phyloP scores from a whole-genome alignment of 306 rosid genomes.

The Cicer arietinum region DNA sequence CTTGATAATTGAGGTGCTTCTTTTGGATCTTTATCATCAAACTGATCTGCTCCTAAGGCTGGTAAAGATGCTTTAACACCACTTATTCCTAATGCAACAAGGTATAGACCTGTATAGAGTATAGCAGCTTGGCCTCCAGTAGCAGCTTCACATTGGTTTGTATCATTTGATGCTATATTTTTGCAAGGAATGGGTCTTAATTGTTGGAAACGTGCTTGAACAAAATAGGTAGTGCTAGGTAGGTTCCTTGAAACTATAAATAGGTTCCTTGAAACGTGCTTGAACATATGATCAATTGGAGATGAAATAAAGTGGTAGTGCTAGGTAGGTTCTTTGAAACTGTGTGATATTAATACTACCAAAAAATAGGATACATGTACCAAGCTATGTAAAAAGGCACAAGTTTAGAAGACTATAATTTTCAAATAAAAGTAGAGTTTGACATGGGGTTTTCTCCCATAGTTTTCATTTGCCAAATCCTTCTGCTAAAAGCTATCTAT shows the following conservation, averaged over 20 bases:
- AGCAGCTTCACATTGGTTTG: slow-evolving; percentile 54
- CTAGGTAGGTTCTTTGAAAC: too few species aligned
- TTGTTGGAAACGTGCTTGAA: slow-evolving; percentile 61
- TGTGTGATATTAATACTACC: too few species aligned
- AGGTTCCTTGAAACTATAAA: too few species aligned
- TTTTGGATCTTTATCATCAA: slow-evolving; percentile 68
- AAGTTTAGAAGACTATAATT: neutral
- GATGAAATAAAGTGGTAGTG: too few species aligned
- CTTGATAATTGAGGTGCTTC: slow-evolving; percentile 70
- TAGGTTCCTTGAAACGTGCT: too few species aligned
- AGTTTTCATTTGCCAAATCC: neutral
- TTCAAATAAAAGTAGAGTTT: neutral
- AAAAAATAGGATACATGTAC: too few species aligned
- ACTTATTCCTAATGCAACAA: slow-evolving; percentile 74
- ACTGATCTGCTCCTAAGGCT: slow-evolving; percentile 84
- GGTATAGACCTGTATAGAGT: slow-evolving; percentile 68
- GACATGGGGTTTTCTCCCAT: neutral
- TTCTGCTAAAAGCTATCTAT: too few species aligned
- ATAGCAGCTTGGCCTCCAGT: slow-evolving; percentile 55
- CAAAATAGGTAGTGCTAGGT: neutral
- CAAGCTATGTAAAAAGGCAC: neutral
- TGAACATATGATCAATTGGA: too few species aligned
- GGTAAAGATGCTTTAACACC: slow-evolving; percentile 81
- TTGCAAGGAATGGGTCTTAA: slow-evolving; percentile 75
- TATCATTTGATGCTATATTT: slow-evolving; percentile 40